Base-by-base conservation (phyloP, 1,139 yeast species). In the Candida sp. region DNA sequence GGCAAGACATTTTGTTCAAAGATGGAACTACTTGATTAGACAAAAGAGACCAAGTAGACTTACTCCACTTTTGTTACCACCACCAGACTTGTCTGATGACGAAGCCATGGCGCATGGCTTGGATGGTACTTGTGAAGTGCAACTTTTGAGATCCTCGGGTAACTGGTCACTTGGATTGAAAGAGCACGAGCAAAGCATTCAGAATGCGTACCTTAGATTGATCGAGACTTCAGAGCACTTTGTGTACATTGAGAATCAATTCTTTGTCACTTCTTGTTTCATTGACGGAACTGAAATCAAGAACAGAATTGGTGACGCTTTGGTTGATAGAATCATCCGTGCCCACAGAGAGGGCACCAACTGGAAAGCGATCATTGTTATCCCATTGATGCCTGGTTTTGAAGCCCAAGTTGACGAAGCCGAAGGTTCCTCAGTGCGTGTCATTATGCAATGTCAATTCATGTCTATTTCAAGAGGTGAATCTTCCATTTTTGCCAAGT, bases 381-480 rank as follows among this genome's bases (percentile, higher is more conserved):
- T 96, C 54, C 99, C 99, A 3, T 76, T 96, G 59, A 91, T 94
- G 96, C 99, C 99, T 1, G 99, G 99, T 0, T 96, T 96, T 67
- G 96, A 90, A 63, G 87, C 97, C 17, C 91, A 92, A 59, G 96
- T 96, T 34, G 98, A 94, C 66, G 84, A 90, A 58, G 90, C 96
- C 5, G 98, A 92, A 59, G 99, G 98, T 5, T 88, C 97, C 0
- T 85, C 97, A 23, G 94, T 96, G 5, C 83, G 99, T 61, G 89
- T 94, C 33, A 96, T 96, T 60, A 93, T 94, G 96, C 96, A 93
- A 71, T 92, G 98, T 65, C 98, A 96, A 69, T 96, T 85, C 67
- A 86, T 90, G 84, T 88, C 97, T 2, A 96, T 96, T 42, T 90
- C 97, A 1, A 83, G 97, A 65, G 99, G 99, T 1, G 81, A 87